Evolutionary conservation across 495 filamentous ascomycete genomes (phyloP).

Genomic region (Amniculicola lignicola): DNA sequence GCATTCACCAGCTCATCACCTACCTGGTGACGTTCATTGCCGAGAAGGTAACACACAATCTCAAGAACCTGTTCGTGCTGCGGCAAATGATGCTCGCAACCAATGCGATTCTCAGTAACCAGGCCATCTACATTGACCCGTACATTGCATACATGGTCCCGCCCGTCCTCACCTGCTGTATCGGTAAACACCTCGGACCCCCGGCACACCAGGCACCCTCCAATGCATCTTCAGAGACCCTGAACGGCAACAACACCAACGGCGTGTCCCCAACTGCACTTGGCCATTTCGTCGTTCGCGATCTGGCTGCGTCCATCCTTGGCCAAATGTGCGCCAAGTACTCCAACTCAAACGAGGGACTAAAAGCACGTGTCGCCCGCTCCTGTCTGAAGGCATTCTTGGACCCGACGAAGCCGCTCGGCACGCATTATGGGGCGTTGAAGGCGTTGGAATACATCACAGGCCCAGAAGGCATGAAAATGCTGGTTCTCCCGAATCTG

Average conservation of each 20-base stretch:
- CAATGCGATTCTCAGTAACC: constrained; percentile 76
- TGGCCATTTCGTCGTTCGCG: constrained; percentile 77
- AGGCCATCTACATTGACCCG: constrained; percentile 77
- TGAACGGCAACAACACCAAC: constrained; percentile 24
- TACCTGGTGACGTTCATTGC: constrained; percentile 94
- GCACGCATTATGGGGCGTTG: constrained; percentile 83
- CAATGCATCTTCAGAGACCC: constrained; percentile 22
- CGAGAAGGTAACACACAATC: constrained; percentile 87
- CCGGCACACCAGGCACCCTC: constrained; percentile 6
- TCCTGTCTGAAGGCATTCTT: constrained; percentile 88
- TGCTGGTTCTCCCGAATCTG: constrained; percentile 76
- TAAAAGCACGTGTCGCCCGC: constrained; percentile 83
- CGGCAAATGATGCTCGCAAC: constrained; percentile 88
- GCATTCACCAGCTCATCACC: constrained; percentile 88
- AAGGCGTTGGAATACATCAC: constrained; percentile 71
- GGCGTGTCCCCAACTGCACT: constrained; percentile 46
- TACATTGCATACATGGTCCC: constrained; percentile 87
- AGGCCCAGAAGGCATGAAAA: constrained; percentile 72
- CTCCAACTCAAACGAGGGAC: constrained; percentile 64
- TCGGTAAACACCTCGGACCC: constrained; percentile 71
- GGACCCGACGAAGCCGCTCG: constrained; percentile 73
- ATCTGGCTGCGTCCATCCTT: constrained; percentile 76
- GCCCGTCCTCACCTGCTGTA: constrained; percentile 83
- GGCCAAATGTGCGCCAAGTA: constrained; percentile 71
- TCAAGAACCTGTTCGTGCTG: constrained; percentile 81